A percentile compares a stretch with the other conserved stretches of the same genome.
These are phyloP conservation scores for Kentomonas sorsogonicus DNA, from an alignment of 208 protist genomes.

Conservation along the genomic window DNA sequence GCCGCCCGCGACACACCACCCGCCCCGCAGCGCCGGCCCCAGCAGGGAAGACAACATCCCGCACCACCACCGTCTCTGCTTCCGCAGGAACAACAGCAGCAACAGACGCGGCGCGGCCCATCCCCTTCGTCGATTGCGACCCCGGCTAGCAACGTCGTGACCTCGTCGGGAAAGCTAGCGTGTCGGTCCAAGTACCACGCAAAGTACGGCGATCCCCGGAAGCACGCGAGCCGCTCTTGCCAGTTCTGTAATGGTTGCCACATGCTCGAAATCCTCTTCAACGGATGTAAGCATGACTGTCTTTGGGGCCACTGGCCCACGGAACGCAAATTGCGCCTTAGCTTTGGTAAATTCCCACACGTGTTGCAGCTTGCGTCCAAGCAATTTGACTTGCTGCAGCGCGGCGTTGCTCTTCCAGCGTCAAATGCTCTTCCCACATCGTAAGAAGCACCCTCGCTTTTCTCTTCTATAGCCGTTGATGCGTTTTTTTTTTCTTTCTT, in stretches of 20 bases:
- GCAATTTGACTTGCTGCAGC: constrained; percentile 22
- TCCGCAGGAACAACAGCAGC: no score
- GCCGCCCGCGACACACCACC: no score
- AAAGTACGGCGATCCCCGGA: constrained; percentile 29
- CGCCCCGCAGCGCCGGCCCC: no score
- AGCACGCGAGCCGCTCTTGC: constrained; percentile 46
- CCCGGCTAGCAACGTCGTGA: no score
- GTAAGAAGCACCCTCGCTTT: neutral
- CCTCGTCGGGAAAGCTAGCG: no score
- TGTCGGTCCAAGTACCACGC: constrained; percentile 61
- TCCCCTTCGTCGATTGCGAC: no score
- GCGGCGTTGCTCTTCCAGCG: constrained; percentile 24
- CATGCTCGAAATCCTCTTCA: constrained; percentile 69
- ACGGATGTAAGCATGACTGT: constrained; percentile 34
- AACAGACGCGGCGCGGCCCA: no score
- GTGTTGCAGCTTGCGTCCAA: constrained; percentile 32
- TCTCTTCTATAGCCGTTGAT: neutral
- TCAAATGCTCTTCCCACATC: constrained; percentile 23
- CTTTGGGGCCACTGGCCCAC: constrained; percentile 66
- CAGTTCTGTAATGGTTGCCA: constrained; percentile 64
- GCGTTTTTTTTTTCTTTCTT: constrained; percentile 10
- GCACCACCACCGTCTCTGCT: no score
- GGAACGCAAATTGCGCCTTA: constrained; percentile 29
- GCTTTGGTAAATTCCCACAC: constrained; percentile 37
- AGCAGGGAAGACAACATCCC: no score